phyloP scores from a whole-genome alignment of 1,139 yeast genomes.

The Nadsonia commutata region DNA sequence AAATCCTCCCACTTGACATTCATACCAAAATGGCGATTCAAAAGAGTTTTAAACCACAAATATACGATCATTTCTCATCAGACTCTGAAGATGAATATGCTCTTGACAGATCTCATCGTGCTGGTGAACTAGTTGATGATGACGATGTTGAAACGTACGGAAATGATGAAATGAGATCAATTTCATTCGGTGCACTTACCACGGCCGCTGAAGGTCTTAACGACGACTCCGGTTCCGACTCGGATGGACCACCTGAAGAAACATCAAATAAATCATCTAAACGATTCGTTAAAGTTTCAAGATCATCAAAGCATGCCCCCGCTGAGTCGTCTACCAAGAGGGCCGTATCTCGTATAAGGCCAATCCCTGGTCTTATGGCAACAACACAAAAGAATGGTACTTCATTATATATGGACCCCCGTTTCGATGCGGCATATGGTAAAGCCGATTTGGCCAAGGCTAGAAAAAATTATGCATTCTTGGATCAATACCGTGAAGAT shows the following conservation, averaged over 20 bases:
- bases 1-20: too few species aligned
- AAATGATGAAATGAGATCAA: constrained; percentile 26
- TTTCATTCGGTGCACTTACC: constrained; percentile 48
- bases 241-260: constrained; percentile 15
- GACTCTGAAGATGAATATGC: not conserved
- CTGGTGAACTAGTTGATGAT: too few species aligned
- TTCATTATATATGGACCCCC: constrained; percentile 50
- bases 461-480: constrained; percentile 64
- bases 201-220: constrained; percentile 39
- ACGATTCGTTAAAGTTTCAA: constrained; percentile 9
- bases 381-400: constrained; percentile 14
- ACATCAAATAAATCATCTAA: constrained; percentile 3
- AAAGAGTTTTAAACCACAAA: not conserved
- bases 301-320: constrained; percentile 58
- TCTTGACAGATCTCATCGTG: too few species aligned
- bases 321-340: constrained; percentile 54
- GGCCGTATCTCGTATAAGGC: constrained; percentile 56
- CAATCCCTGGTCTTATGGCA: constrained; percentile 51
- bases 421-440: constrained; percentile 85
- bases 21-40: not conserved
- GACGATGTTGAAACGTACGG: not conserved
- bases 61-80: not conserved
- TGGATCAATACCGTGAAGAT: constrained; percentile 67
- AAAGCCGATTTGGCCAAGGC: constrained; percentile 52
- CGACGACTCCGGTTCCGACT: constrained; percentile 14